These are phyloP conservation scores for Arthrocladium fulminans DNA, from an alignment of 2,329 filamentous ascomycete species.

Conservation along the genomic window DNA sequence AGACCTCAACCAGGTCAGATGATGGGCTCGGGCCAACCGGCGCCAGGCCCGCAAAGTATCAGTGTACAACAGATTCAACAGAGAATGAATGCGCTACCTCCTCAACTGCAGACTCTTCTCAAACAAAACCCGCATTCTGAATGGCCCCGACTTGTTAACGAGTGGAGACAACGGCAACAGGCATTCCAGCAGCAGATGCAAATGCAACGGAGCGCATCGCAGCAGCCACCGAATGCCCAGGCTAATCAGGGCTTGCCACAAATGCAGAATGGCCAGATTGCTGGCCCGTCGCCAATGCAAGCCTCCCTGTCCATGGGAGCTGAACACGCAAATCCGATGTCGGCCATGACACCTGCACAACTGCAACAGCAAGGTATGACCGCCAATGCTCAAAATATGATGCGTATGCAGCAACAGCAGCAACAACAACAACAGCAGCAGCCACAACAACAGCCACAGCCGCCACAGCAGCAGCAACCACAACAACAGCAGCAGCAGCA, in stretches of 20 bases:
- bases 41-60: constrained; percentile 13
- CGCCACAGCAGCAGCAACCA: too few species aligned
- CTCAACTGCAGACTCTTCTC: constrained; percentile 16
- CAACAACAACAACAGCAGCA: too few species aligned
- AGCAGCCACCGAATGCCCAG: constrained; percentile 15
- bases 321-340: constrained; percentile 11
- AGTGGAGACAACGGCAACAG: neutral
- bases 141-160: constrained; percentile 16
- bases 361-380: constrained; percentile 14
- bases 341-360: constrained; percentile 12
- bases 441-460: too few species aligned
- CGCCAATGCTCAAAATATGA: constrained; percentile 19
- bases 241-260: constrained; percentile 14
- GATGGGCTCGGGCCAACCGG: constrained; percentile 10
- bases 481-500: constrained; percentile 25
- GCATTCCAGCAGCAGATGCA: constrained; percentile 17
- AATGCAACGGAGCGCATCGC: constrained; percentile 23
- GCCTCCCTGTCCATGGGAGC: constrained; percentile 21
- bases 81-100: constrained; percentile 17
- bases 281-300: constrained; percentile 16
- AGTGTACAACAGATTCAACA: constrained; percentile 17
- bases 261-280: constrained; percentile 12
- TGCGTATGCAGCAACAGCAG: constrained; percentile 19
- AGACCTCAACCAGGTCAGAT: constrained; percentile 20
- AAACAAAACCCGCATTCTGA: constrained; percentile 17